These are phyloP conservation scores for Tetrapisispora namnaoensis DNA, from an alignment of 805 yeast species.

Conservation along the genomic window DNA sequence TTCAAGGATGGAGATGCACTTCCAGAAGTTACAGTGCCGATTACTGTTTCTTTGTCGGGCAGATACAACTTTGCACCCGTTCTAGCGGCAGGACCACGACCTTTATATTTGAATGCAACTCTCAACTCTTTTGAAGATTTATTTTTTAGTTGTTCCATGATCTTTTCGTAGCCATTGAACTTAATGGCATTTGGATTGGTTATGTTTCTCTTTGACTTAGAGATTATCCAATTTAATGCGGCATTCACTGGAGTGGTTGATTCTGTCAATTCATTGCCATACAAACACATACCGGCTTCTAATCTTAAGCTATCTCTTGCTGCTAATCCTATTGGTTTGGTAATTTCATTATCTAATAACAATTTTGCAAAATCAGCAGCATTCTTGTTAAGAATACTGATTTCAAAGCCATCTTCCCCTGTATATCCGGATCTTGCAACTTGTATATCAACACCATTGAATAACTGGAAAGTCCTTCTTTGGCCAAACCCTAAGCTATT, in stretches of 20 bases:
- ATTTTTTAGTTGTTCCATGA: constrained; percentile 60
- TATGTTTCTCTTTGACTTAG: constrained; percentile 58
- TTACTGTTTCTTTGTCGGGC: constrained; percentile 49
- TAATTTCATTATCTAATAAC: constrained; percentile 43
- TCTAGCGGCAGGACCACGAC: constrained; percentile 90
- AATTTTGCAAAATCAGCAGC: constrained; percentile 55
- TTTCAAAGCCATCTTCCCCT: constrained; percentile 97
- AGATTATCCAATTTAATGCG: constrained; percentile 79
- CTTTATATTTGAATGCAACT: constrained; percentile 54
- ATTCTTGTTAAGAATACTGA: constrained; percentile 56
- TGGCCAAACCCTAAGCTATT: constrained; percentile 65
- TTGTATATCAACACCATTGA: constrained; percentile 42
- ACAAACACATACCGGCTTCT: constrained; percentile 97
- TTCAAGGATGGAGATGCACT: constrained; percentile 57
- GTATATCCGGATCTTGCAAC: constrained; percentile 96
- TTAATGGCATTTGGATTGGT: constrained; percentile 24
- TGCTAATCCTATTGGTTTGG: constrained; percentile 90
- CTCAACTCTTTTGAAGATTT: constrained; percentile 51
- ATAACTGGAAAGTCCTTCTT: constrained; percentile 31
- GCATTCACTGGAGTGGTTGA: constrained; percentile 80
- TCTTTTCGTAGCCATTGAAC: constrained; percentile 71
- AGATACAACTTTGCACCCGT: constrained; percentile 56
- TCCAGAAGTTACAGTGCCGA: constrained; percentile 46
- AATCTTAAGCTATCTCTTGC: constrained; percentile 92
- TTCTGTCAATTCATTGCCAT: constrained; percentile 85